Evolutionary conservation across 106 monocot species (phyloP), one percentile per base, ranked within the genome.

Genomic region (Dendrobium catenatum): DNA sequence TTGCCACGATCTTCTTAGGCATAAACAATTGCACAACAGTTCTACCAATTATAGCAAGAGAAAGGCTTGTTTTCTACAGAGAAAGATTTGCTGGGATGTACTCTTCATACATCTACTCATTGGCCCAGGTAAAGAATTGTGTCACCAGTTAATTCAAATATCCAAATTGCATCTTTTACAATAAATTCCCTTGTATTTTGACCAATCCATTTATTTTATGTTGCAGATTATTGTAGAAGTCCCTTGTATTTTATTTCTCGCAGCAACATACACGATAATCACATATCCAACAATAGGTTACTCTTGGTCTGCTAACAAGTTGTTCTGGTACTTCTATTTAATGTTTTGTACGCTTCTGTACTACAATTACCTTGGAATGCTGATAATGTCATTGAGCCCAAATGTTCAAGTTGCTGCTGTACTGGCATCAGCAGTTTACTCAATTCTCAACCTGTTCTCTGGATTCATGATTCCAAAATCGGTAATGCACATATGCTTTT

Each of bases 71-170:
- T 43, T 46, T 90, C 2, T 90, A 88, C 22, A 80, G 87, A 24
- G 88, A 90, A 87, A 84, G 58, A 64, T 90, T 86, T 83, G 90
- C 90, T 61, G 88, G 88, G 33, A 90, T 88, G 90, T 90, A 90
- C 67, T 82, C 90, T 72, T 59, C 85, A 0, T 78, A 46, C 9
- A 18, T 54, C 11, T 70, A 83, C 67, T 64, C 72, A 19, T 47
- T 29, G 19, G 68, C 83, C 18, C 51, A 78, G 64, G 51, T 83
- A n/a, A 44, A 82, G 19, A 13, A 20, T 37, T 40, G 26, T 54
- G n/a, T 11, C 7, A 16, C 24, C 46, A 37, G 11, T n/a, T 68
- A 10, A 73, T 10, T 41, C 9, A 41, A 20, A 27, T 68, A 6
- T 68, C 6, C 68, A 27, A 27, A 31, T 68, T 31, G 68, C 68